phyloP scores from a whole-genome alignment of 352 stramenopile genomes.

The Pythium monospermum region DNA sequence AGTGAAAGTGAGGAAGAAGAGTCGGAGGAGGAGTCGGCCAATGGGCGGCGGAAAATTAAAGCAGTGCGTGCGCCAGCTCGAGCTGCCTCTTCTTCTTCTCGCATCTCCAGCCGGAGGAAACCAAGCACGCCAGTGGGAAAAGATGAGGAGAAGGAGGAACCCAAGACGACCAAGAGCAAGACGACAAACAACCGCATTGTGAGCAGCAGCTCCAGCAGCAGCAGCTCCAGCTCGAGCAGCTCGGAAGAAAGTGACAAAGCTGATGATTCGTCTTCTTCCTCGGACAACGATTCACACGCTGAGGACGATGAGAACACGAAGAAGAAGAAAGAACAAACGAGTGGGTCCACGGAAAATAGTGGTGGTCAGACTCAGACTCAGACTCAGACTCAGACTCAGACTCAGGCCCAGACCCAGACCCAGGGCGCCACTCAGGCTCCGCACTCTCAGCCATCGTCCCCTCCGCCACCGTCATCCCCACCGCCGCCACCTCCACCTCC shows the following conservation, averaged over 20 bases:
- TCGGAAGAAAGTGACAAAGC: conserved; percentile 42
- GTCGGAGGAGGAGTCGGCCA: conserved; percentile 14
- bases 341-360: not conserved
- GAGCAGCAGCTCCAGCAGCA: conserved; percentile 24
- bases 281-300: conserved; percentile 15
- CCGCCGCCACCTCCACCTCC: conserved; percentile 10
- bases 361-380: not conserved
- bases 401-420: not conserved
- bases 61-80: not conserved
- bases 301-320: not conserved
- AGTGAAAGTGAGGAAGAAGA: conserved; percentile 20
- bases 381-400: not conserved
- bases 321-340: not conserved
- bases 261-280: conserved; percentile 19
- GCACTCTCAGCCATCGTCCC: not conserved
- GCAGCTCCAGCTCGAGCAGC: conserved; percentile 67
- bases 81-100: too few species aligned
- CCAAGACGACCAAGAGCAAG: too few species aligned
- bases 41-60: not conserved
- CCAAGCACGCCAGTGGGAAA: too few species aligned
- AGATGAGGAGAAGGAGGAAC: too few species aligned
- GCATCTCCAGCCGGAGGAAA: too few species aligned
- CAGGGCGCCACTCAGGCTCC: too few species aligned
- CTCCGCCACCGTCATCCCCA: not conserved
- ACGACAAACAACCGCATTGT: too few species aligned